phyloP scores from a whole-genome alignment of 2,329 filamentous ascomycete genomes.

The Delphinella strobiligena region DNA sequence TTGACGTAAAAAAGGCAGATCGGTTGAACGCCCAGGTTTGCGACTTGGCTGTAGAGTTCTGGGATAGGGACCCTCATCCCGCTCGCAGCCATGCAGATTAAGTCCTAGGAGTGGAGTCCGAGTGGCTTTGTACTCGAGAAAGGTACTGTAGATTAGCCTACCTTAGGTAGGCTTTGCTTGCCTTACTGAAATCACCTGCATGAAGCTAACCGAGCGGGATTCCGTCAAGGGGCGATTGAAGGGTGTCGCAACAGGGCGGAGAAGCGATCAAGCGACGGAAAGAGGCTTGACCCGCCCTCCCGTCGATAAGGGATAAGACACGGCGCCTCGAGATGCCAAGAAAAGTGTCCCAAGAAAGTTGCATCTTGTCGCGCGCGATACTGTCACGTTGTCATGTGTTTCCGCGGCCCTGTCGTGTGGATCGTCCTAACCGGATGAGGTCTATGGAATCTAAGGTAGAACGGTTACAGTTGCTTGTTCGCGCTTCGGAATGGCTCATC shows the following conservation, averaged over 20 bases:
- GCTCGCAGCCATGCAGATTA: too few species aligned
- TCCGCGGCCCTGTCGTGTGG: neutral
- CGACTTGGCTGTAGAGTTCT: too few species aligned
- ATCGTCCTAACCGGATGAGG: neutral
- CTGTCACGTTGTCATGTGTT: neutral
- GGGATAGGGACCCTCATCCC: too few species aligned
- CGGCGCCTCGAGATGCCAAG: too few species aligned
- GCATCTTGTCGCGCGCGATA: too few species aligned
- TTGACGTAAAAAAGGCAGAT: neutral
- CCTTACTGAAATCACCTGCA: constrained; percentile 4
- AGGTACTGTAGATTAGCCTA: too few species aligned
- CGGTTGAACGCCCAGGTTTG: too few species aligned
- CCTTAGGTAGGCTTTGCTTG: neutral
- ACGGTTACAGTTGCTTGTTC: too few species aligned
- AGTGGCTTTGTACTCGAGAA: neutral
- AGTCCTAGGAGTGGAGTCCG: neutral
- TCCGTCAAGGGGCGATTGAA: constrained; percentile 5
- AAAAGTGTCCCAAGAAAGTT: too few species aligned
- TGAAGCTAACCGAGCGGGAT: constrained; percentile 7
- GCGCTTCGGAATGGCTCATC: too few species aligned
- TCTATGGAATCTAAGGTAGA: too few species aligned
- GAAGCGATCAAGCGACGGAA: constrained; percentile 5
- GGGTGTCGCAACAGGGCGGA: neutral
- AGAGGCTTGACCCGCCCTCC: constrained; percentile 7
- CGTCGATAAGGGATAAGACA: constrained; percentile 10